Base-by-base conservation (phyloP, 805 yeast species). In the Metschnikowia drakensbergensis region DNA sequence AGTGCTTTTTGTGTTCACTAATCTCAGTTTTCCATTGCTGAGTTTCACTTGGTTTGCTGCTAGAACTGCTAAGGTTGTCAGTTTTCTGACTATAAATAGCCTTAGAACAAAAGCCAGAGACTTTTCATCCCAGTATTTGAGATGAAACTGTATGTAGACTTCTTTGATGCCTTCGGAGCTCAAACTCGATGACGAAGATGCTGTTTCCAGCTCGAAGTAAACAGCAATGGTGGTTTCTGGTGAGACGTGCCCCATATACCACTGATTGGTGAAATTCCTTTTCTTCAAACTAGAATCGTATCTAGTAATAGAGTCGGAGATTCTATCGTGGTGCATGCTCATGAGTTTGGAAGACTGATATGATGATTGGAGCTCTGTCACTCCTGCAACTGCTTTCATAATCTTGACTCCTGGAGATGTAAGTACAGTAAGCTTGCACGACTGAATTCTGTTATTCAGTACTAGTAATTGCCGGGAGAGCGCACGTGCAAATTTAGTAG, bases 231-330 rank as follows among this genome's bases (percentile, higher is more conserved):
- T 59, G 25, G 65, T 68, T 10, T 47, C 40, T 0, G 34, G 13
- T 1, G 51, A 27, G n/a, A 69, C 43, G 11, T 42, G 38, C 39
- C 65, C 66, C 44, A 71, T 59, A 26, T 48, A 49, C 76, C 76
- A 71, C 42, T 56, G 57, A 49, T 73, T 73, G 5, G 79, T 73
- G 48, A 70, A 66, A 5, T 67, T 60, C 39, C 58, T 59, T 48
- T 63, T 64, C 35, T 61, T 62, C 28, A 62, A 57, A 5, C 68
- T 54, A 1, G 70, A 60, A 46, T 71, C 75, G 50, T 60, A 71
- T 13, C 51, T 49, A 6, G 64, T 58, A 5, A 68, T 39, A 6
- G 59, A 57, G 51, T 71, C 76, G 4, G 74, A 65, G 0, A 71
- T 69, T 30, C 59, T 64, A 8, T 61, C 62, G 34, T 64, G 54